These are phyloP conservation scores for Chaetoceros muelleri DNA, from an alignment of 108 stramenopile genomes.

Conservation along the genomic window DNA sequence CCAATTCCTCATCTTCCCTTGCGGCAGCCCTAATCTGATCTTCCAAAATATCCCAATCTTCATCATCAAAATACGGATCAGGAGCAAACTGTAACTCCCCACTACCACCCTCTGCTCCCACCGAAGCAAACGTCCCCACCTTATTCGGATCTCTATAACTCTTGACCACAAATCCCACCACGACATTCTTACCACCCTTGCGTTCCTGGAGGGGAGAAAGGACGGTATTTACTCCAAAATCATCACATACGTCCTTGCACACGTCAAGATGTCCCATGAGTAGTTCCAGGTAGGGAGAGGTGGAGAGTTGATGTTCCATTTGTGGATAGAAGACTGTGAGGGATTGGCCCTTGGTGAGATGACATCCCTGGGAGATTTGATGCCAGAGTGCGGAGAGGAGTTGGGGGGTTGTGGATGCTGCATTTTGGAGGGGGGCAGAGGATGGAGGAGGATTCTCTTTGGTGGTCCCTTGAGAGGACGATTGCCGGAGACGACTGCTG, in stretches of 20 bases:
- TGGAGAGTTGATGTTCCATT: slow-evolving; percentile 37
- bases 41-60: slow-evolving; percentile 63
- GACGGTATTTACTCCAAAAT: slow-evolving; percentile 60
- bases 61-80: slow-evolving; percentile 85
- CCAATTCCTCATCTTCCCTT: slow-evolving; percentile 27
- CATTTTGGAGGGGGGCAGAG: too few relatives aligned
- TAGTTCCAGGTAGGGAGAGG: slow-evolving; percentile 42
- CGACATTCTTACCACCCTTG: slow-evolving; percentile 5
- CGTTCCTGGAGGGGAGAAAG: slow-evolving; percentile 33
- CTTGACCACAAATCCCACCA: slow-evolving; percentile 64
- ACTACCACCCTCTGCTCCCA: slow-evolving; percentile 4
- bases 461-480: too few relatives aligned
- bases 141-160: slow-evolving; percentile 48
- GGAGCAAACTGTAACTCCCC: slow-evolving; percentile 53
- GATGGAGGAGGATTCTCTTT: too few relatives aligned
- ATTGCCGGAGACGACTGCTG: too few relatives aligned
- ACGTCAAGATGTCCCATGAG: slow-evolving; percentile 69
- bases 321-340: slow-evolving; percentile 52
- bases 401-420: slow-evolving; percentile 53
- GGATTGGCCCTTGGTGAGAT: slow-evolving; percentile 32
- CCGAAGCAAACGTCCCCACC: slow-evolving; percentile 11
- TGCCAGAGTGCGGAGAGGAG: slow-evolving; percentile 9
- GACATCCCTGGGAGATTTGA: background rate
- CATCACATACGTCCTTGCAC: slow-evolving; percentile 82
- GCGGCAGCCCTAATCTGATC: slow-evolving; percentile 18